A percentile compares a stretch with the other conserved stretches of the same genome.
These are phyloP conservation scores for Protomyces gravidus DNA, from an alignment of 1,139 yeast species.

Conservation along the genomic window DNA sequence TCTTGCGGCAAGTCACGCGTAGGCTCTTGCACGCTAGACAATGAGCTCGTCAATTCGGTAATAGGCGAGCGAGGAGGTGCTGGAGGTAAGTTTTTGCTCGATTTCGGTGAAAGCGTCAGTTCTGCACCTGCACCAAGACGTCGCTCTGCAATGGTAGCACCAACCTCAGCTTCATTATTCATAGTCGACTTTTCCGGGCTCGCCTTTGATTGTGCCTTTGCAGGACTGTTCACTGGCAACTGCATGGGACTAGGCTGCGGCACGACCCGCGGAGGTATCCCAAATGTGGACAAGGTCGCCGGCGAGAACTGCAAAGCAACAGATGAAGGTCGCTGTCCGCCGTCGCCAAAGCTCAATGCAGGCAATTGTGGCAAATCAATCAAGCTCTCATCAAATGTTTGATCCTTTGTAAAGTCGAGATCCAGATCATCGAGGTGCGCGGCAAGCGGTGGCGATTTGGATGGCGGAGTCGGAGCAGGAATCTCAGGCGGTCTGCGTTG, in stretches of 20 bases:
- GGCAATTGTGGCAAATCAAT: constrained; percentile 21
- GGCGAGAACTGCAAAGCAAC: constrained; percentile 23
- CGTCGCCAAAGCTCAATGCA: constrained; percentile 23
- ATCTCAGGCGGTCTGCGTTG: not conserved
- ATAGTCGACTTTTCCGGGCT: constrained; percentile 15
- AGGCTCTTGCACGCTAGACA: not conserved
- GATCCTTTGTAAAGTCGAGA: constrained; percentile 18
- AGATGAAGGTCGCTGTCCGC: constrained; percentile 17
- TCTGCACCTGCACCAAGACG: constrained; percentile 17
- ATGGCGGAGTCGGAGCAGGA: not conserved
- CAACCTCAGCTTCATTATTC: not conserved
- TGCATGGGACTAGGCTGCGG: constrained; percentile 14
- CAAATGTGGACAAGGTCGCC: constrained; percentile 16
- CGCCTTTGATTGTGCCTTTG: no score
- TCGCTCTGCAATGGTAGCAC: constrained; percentile 11
- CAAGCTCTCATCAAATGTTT: constrained; percentile 9
- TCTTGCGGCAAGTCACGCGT: not conserved
- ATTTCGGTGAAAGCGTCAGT: not conserved
- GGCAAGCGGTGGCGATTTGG: not conserved
- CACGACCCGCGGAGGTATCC: constrained; percentile 18
- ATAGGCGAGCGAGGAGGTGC: not conserved
- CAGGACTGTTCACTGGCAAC: no score
- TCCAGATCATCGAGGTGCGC: not conserved
- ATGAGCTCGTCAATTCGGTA: not conserved
- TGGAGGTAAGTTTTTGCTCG: not conserved